A percentile compares a stretch with the other conserved stretches of the same genome.
Evolutionary conservation across 371 early-diverging fungal species (phyloP).

Genomic region (Syncephalastrum monosporum): DNA sequence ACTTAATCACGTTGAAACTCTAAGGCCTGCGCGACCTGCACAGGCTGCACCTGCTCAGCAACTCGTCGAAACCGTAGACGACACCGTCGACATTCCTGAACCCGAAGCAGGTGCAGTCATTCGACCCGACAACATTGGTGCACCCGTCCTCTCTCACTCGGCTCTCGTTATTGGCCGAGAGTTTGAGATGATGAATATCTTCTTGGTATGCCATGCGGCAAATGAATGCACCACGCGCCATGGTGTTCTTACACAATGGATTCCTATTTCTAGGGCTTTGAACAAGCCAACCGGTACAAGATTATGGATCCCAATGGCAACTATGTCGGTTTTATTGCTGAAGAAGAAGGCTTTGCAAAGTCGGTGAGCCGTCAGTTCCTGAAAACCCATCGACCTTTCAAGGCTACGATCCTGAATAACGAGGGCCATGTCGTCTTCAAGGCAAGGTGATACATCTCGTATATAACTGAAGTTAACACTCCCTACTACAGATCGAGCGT

Average conservation of each 20-base stretch:
- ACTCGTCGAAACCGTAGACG: constrained; percentile 17
- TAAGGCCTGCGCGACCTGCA: constrained; percentile 1
- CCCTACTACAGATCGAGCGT: constrained; percentile 50
- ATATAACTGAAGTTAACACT: neutral
- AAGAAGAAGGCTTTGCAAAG: constrained; percentile 66
- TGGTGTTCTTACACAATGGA: neutral
- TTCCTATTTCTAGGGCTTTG: constrained; percentile 54
- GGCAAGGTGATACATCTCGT: constrained; percentile 18
- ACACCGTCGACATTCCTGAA: constrained; percentile 35
- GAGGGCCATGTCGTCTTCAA: constrained; percentile 73
- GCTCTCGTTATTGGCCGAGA: constrained; percentile 75
- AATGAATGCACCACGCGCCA: neutral
- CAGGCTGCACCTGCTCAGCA: constrained; percentile 1
- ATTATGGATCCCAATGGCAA: constrained; percentile 74
- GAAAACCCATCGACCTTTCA: constrained; percentile 77
- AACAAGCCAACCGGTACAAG: constrained; percentile 88
- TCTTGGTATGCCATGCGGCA: constrained; percentile 41
- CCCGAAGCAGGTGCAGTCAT: constrained; percentile 27
- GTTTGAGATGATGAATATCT: constrained; percentile 83
- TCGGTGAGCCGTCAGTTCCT: constrained; percentile 73
- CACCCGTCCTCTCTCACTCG: constrained; percentile 51
- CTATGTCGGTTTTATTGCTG: constrained; percentile 79
- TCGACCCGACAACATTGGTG: constrained; percentile 36
- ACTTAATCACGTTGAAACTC: constrained; percentile 29
- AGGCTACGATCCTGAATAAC: constrained; percentile 71